Percentiles rank a stretch among this genome's conserved stretches.
phyloP scores from a whole-genome alignment of 2,329 filamentous ascomycete species.

The Daldinia eschscholtzii region DNA sequence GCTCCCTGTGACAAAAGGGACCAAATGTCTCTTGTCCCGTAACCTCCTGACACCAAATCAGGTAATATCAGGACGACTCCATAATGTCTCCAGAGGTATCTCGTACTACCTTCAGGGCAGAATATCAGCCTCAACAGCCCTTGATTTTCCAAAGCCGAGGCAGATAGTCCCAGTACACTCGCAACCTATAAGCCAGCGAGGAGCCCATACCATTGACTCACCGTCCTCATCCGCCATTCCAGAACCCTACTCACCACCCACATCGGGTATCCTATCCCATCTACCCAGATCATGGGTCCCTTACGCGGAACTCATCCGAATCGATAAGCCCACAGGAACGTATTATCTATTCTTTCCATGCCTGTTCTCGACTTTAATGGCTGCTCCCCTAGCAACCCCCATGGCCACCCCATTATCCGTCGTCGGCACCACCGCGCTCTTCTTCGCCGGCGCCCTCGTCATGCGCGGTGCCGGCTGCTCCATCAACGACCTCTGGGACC shows the following conservation, averaged over 20 bases:
- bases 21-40: slow-evolving; percentile 8
- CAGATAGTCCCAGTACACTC: slow-evolving; percentile 36
- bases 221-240: slow-evolving; percentile 41
- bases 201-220: slow-evolving; percentile 47
- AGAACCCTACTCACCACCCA: slow-evolving; percentile 74
- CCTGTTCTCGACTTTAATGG: slow-evolving; percentile 84
- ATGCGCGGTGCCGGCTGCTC: slow-evolving; percentile 91
- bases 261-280: slow-evolving; percentile 75
- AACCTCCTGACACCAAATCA: not conserved
- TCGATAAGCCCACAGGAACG: slow-evolving; percentile 85
- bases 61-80: slow-evolving; percentile 26
- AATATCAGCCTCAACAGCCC: slow-evolving; percentile 33
- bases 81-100: slow-evolving; percentile 27
- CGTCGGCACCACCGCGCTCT: slow-evolving; percentile 74
- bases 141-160: slow-evolving; percentile 41
- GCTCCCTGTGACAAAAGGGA: slow-evolving; percentile 16
- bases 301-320: slow-evolving; percentile 83
- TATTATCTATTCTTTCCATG: slow-evolving; percentile 91
- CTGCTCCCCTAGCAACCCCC: slow-evolving; percentile 75
- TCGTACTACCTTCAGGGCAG: slow-evolving; percentile 3
- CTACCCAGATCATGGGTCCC: slow-evolving; percentile 79
- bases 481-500: slow-evolving; percentile 92
- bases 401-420: slow-evolving; percentile 72
- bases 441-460: slow-evolving; percentile 80
- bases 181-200: slow-evolving; percentile 19